Evolutionary conservation across 768 basidiomycete species (phyloP).

Genomic region (Pleurotus giganteus): DNA sequence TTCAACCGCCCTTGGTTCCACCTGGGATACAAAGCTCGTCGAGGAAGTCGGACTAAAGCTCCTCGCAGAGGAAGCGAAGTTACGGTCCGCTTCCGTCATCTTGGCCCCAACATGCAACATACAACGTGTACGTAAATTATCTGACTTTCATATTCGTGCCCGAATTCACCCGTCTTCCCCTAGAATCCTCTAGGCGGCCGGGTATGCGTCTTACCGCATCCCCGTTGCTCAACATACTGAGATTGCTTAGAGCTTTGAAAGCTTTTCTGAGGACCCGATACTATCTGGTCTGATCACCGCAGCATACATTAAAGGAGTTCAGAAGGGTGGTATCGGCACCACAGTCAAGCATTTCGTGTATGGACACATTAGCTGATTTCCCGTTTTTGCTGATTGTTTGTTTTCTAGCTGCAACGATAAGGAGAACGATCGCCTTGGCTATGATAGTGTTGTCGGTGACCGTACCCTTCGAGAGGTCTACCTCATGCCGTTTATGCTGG

Average conservation of each 20-base stretch:
- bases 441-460: slow-evolving; percentile 62
- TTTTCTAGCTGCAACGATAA: slow-evolving; percentile 69
- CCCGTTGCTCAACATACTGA: not conserved
- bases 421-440: slow-evolving; percentile 71
- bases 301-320: slow-evolving; percentile 75
- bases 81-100: slow-evolving; percentile 64
- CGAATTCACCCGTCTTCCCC: slow-evolving; percentile 3
- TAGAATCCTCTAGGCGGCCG: slow-evolving; percentile 73
- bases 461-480: slow-evolving; percentile 75
- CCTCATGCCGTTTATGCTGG: slow-evolving; percentile 73
- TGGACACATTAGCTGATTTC: slow-evolving; percentile 8
- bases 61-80: slow-evolving; percentile 70
- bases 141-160: not conserved
- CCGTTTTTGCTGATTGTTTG: not conserved
- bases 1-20: slow-evolving; percentile 72
- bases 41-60: slow-evolving; percentile 60
- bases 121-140: slow-evolving; percentile 52
- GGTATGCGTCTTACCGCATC: slow-evolving; percentile 31
- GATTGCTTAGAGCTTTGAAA: slow-evolving; percentile 59
- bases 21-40: slow-evolving; percentile 68
- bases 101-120: slow-evolving; percentile 86
- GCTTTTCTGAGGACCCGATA: slow-evolving; percentile 76
- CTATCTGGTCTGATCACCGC: slow-evolving; percentile 71
- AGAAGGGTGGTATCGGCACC: slow-evolving; percentile 71
- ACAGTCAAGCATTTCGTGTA: slow-evolving; percentile 84